A percentile compares a stretch with the other conserved stretches of the same genome.
These are phyloP conservation scores for Monosporascus sp. DNA, from an alignment of 2,329 filamentous ascomycete genomes.

Conservation along the genomic window DNA sequence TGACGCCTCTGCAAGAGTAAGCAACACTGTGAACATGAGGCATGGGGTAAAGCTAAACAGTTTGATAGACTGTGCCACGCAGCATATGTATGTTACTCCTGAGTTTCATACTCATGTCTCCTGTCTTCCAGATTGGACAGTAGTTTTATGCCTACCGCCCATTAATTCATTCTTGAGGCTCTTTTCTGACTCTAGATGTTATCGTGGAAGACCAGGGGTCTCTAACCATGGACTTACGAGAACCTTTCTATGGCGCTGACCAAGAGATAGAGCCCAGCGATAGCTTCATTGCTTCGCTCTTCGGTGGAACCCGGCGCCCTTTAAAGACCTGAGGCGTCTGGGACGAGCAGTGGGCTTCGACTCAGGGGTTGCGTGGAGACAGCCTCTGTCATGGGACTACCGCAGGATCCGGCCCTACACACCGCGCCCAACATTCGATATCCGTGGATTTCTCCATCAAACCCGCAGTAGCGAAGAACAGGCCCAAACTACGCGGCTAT, in stretches of 20 bases:
- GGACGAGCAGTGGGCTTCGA: conserved; percentile 17
- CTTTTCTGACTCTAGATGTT: conserved; percentile 1
- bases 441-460: conserved; percentile 11
- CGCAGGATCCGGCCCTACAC: conserved; percentile 27
- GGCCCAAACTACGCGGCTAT: too few species aligned
- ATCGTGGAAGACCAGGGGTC: conserved; percentile 29
- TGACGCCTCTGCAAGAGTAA: conserved; percentile 30
- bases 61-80: not conserved
- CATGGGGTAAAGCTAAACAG: not conserved
- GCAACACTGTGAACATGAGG: not conserved
- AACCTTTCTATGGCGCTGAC: conserved; percentile 30
- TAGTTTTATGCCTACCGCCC: not conserved
- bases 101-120: not conserved
- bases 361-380: conserved; percentile 27
- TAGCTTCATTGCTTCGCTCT: conserved; percentile 30
- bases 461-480: not conserved
- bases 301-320: conserved; percentile 27
- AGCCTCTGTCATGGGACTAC: conserved; percentile 26
- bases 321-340: conserved; percentile 11
- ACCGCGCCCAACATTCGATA: conserved; percentile 29
- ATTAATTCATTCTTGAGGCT: too few species aligned
- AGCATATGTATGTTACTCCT: not conserved
- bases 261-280: conserved; percentile 32
- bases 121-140: not conserved
- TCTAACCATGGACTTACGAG: conserved; percentile 19